These are phyloP conservation scores for Podospora anserina DNA, from an alignment of 495 filamentous ascomycete genomes.

Conservation along the genomic window DNA sequence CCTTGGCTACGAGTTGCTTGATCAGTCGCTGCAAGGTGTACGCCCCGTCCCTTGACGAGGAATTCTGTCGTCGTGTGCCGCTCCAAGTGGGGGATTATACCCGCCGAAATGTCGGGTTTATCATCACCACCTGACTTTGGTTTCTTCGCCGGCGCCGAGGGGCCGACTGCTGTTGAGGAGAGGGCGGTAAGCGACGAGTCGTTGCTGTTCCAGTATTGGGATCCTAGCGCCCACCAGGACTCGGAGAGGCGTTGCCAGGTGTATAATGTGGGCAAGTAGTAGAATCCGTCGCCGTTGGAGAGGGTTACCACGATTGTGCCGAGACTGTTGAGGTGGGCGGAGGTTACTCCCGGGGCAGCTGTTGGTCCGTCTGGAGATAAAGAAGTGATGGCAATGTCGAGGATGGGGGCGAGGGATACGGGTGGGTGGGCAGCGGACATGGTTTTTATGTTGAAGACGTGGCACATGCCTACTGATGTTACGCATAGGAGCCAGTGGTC, in stretches of 20 bases:
- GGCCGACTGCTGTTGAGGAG: slow-evolving; percentile 62
- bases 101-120: slow-evolving; percentile 72
- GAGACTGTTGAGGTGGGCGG: slow-evolving; percentile 82
- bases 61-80: slow-evolving; percentile 91
- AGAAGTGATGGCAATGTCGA: slow-evolving; percentile 71
- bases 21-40: slow-evolving; percentile 86
- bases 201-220: slow-evolving; percentile 97
- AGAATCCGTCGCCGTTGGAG: slow-evolving; percentile 89
- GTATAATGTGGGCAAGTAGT: slow-evolving; percentile 76
- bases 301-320: slow-evolving; percentile 81
- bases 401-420: slow-evolving; percentile 80
- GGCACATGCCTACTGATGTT: slow-evolving; percentile 80
- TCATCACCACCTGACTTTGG: slow-evolving; percentile 25
- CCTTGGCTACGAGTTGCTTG: slow-evolving; percentile 75
- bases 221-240: slow-evolving; percentile 96
- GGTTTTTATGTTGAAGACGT: slow-evolving; percentile 92
- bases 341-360: slow-evolving; percentile 74
- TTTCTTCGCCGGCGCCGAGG: slow-evolving; percentile 33
- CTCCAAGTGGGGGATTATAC: slow-evolving; percentile 89
- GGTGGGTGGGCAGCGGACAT: slow-evolving; percentile 83
- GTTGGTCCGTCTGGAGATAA: slow-evolving; percentile 68
- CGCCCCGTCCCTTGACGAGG: slow-evolving; percentile 85
- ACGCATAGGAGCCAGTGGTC: slow-evolving; percentile 88
- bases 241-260: slow-evolving; percentile 95
- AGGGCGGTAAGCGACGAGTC: slow-evolving; percentile 77